Evolutionary conservation across 768 basidiomycete genomes (phyloP), one percentile per base, ranked within the genome.

Genomic region (Rhizopogon vulgaris): DNA sequence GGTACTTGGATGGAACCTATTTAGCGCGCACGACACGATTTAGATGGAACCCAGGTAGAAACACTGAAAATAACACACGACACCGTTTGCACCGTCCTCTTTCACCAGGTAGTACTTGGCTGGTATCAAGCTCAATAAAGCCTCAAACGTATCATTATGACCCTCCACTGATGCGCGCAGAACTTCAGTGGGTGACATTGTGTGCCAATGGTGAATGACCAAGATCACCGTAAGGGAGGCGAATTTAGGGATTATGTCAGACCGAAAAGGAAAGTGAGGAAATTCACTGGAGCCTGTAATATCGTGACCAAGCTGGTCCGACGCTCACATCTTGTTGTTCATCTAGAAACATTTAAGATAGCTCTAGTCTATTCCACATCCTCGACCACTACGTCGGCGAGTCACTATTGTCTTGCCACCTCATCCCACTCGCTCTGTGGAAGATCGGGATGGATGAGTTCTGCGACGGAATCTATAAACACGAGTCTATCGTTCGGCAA

Each of bases 111-210:
- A 97, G 66, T 88, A 92, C 72, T 86, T 87, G 4, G 94, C 78
- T 0, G 95, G 95, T 50, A 97, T 95, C 41, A 96, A 79, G 38
- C 76, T 82, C 2, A 96, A 74, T 3, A 98, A 74, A 0, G 82
- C 74, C 62, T 94, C 91, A 60, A 98, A 97, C 0, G 84, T 81
- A 27, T 79, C 80, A 63, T 98, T 96, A 71, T 96, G 93, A 38
- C 73, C 72, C 67, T 93, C 87, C 45, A 98, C 70, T 3, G 88
- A 90, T 8, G 72, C 66, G 41, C 76, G 75, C 15, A 90, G 75
- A 0, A 63, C 68, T 14, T 71, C 64, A 22, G 69, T 62, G 12
- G 80, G 56, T 15, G 76, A 63, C 80, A 82, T 83, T 28, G 58
- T 24, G 15, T 37, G 22, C 37, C 15, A 22, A 22, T 22, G 22